Base-by-base conservation (phyloP, 345 rosid species). In the Passiflora organensis region DNA sequence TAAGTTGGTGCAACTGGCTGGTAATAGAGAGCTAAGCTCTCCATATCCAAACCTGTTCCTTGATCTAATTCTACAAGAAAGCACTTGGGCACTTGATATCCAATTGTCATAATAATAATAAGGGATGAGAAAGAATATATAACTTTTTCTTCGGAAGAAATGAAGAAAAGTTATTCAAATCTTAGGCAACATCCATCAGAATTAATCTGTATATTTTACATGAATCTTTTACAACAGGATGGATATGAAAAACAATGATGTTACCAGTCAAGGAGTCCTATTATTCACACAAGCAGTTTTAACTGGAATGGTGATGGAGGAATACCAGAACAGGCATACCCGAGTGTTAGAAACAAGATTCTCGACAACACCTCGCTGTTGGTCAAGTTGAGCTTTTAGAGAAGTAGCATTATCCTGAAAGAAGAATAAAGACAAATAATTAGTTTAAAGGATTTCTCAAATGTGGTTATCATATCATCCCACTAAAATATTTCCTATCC, bases 261-360 rank as follows among this genome's bases (percentile, higher is more conserved):
- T 28, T 28, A 8, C 34, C 3, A 2, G 8, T 28, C 34, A 28
- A 28, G 34, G 8, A 28, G 34, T 8, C 3, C 8, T 28, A 59
- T 8, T 37, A 46, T 13, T 20, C 18, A 20, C 25, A 53, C 58
- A 12, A 14, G 46, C 32, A 9, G 43, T 39, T 59, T 17, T n/a
- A 18, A 44, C 50, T 21, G 32, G 42, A 23, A 45, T 1, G 44
- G 8, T 2, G 42, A 57, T 5, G 55, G 36, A 51, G 36, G 57
- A 25, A 18, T 37, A 38, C 13, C 43, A 39, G 37, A 28, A 60
- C 3, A 32, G 56, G 36, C 68, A 59, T 77, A 83, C 95, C 87
- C 76, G 75, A 32, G 95, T 86, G 72, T 86, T 86, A 32, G 95
- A 77, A 62, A 83, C 80, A 47, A 86, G 85, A 72, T 76, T 86